Percentiles rank a stretch among this genome's conserved stretches.
Evolutionary conservation across 208 protist genomes (phyloP).

Genomic region (Herpetomonas samuelpessoai): DNA sequence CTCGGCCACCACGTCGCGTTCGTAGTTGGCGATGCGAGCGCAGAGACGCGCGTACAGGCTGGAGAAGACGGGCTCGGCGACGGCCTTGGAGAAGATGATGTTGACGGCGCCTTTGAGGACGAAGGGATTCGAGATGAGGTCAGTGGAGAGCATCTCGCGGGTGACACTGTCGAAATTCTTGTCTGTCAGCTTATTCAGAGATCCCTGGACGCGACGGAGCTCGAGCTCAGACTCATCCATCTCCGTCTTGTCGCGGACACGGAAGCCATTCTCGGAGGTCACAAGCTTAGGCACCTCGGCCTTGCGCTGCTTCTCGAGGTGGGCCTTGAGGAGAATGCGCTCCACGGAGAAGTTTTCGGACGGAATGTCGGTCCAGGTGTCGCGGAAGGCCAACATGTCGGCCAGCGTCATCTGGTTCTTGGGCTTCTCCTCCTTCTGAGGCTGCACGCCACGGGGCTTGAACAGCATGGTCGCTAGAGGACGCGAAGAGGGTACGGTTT

Average conservation of each 20-base stretch:
- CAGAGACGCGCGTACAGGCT: constrained; percentile 81
- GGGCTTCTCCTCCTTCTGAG: constrained; percentile 62
- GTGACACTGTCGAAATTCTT: constrained; percentile 79
- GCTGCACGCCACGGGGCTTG: constrained; percentile 49
- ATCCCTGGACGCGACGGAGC: constrained; percentile 70
- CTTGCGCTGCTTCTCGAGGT: constrained; percentile 59
- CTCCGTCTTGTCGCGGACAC: constrained; percentile 56
- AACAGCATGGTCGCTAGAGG: constrained; percentile 79
- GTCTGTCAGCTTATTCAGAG: constrained; percentile 87
- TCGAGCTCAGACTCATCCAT: constrained; percentile 71
- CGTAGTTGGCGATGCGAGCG: constrained; percentile 68
- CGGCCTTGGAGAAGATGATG: constrained; percentile 86
- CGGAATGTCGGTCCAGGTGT: constrained; percentile 70
- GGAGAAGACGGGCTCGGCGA: constrained; percentile 87
- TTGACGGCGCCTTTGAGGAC: constrained; percentile 69
- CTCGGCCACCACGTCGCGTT: constrained; percentile 54
- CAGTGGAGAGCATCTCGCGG: constrained; percentile 50
- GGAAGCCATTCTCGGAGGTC: constrained; percentile 83
- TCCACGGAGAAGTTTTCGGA: constrained; percentile 71
- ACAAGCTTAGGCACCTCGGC: constrained; percentile 70
- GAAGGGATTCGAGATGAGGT: constrained; percentile 65
- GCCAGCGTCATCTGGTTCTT: constrained; percentile 74
- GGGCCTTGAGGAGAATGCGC: constrained; percentile 47
- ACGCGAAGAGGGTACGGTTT: too few species aligned
- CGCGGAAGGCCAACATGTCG: constrained; percentile 78